Percentiles rank a stretch among this genome's conserved stretches.
These are phyloP conservation scores for Uronychia binucleata DNA, from an alignment of 73 alveolate genomes.

Conservation along the genomic window DNA sequence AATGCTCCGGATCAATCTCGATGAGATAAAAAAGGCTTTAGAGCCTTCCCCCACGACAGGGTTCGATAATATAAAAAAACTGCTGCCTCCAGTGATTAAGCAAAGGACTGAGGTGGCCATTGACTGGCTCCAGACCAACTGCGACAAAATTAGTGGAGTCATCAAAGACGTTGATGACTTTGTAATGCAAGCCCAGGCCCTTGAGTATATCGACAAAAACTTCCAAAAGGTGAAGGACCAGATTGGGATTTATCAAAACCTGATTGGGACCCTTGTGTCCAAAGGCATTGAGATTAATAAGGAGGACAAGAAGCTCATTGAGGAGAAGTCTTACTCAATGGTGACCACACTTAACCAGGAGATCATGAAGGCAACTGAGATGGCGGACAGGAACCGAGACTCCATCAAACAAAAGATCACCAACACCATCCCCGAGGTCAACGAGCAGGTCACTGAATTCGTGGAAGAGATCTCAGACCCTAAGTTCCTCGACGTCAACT, in stretches of 20 bases:
- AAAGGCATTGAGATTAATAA: slow-evolving; percentile 50
- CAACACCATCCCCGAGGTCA: slow-evolving; percentile 46
- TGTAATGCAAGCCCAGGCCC: slow-evolving; percentile 69
- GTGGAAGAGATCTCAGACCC: slow-evolving; percentile 13
- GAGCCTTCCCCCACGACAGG: slow-evolving; percentile 60
- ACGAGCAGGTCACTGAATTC: slow-evolving; percentile 26
- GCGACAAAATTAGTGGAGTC: slow-evolving; percentile 43
- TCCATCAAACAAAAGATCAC: slow-evolving; percentile 20
- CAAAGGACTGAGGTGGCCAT: slow-evolving; percentile 45
- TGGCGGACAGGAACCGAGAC: slow-evolving; percentile 36
- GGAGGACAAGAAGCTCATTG: slow-evolving; percentile 72
- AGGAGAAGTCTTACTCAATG: slow-evolving; percentile 46
- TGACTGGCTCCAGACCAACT: slow-evolving; percentile 65
- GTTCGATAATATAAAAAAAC: slow-evolving; percentile 52
- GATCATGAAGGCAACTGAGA: slow-evolving; percentile 41
- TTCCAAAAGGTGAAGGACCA: slow-evolving; percentile 66
- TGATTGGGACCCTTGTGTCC: slow-evolving; percentile 34
- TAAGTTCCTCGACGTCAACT: slow-evolving; percentile 39
- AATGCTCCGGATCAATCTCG: slow-evolving; percentile 51
- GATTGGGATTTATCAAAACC: slow-evolving; percentile 48
- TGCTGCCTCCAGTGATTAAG: slow-evolving; percentile 61
- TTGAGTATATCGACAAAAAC: slow-evolving; percentile 69
- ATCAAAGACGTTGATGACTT: slow-evolving; percentile 68
- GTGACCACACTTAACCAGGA: slow-evolving; percentile 39
- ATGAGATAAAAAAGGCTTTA: slow-evolving; percentile 51